These are phyloP conservation scores for Medicago truncatula DNA, from an alignment of 306 rosid genomes.

Conservation along the genomic window MtrunA17r5.0-ANR NC_053049.1:42812001-42812500, in stretches of 20 bases:
- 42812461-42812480: not conserved
- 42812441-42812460: not conserved
- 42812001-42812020: not conserved
- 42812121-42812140: constrained; percentile 93
- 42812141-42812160: constrained; percentile 83
- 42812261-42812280: no score
- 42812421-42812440: constrained; percentile 57
- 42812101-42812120: constrained; percentile 75
- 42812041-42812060: constrained; percentile 6
- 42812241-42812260: no score
- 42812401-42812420: constrained; percentile 77
- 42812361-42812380: constrained; percentile 96
- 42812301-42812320: constrained; percentile 63
- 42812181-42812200: constrained; percentile 77
- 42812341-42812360: constrained; percentile 81
- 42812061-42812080: constrained; percentile 19
- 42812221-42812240: constrained; percentile 1
- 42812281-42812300: constrained; percentile 20
- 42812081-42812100: constrained; percentile 57
- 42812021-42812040: constrained; percentile 4
- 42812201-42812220: constrained; percentile 25
- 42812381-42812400: constrained; percentile 87
- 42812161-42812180: constrained; percentile 78
- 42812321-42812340: constrained; percentile 91
- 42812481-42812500: constrained; percentile 26